Percentiles rank a stretch among this genome's conserved stretches.
Conservation (phyloP, 2,329 filamentous ascomycete genomes). For the Trichoderma oligosporum region DNA sequence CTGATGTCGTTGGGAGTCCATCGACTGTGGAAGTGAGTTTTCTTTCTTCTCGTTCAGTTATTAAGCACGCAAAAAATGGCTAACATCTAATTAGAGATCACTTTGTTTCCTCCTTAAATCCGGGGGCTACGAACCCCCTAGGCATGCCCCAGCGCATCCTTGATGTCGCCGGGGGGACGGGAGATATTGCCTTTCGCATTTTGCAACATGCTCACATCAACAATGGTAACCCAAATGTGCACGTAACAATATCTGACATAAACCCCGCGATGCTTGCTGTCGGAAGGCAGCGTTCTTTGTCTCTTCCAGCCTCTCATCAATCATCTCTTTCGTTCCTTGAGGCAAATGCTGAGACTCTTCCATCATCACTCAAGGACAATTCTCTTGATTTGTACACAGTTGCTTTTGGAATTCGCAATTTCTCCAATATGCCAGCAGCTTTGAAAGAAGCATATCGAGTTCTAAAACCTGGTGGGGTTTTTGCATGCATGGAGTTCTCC, state of each 20-base stretch:
- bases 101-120: conserved; percentile 88
- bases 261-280: conserved; percentile 93
- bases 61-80: not conserved
- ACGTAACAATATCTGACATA: conserved; percentile 91
- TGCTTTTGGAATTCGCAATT: conserved; percentile 95
- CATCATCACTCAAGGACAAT: conserved; percentile 57
- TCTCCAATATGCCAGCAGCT: conserved; percentile 83
- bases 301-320: conserved; percentile 53
- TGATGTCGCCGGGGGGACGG: conserved; percentile 94
- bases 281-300: conserved; percentile 71
- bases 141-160: conserved; percentile 66
- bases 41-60: not conserved
- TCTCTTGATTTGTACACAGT: conserved; percentile 96
- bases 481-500: conserved; percentile 94
- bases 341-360: conserved; percentile 80
- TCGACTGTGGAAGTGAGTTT: conserved; percentile 76
- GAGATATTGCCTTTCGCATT: conserved; percentile 96
- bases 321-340: conserved; percentile 70
- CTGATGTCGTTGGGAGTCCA: conserved; percentile 98
- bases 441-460: conserved; percentile 81
- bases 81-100: conserved; percentile 58
- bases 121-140: conserved; percentile 56
- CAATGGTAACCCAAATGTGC: conserved; percentile 67
- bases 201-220: conserved; percentile 85
- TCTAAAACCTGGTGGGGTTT: conserved; percentile 89